Conservation (phyloP, 2,329 filamentous ascomycete species). For the Microdochium nivale region DNA sequence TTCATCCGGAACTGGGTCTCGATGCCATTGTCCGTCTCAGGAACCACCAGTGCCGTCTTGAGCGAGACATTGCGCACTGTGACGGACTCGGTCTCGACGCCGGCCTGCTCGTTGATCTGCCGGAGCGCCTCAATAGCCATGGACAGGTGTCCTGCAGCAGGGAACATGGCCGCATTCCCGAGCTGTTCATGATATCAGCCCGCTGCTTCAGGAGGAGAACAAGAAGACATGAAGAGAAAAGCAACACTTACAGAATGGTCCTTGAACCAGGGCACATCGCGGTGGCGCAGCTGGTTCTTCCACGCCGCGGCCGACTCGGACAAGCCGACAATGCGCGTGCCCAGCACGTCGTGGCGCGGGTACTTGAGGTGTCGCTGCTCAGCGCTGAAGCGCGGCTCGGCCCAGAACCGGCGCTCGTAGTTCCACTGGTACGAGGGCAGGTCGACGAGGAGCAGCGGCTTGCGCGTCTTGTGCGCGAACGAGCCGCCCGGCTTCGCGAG, state of each 20-base stretch:
- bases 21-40: constrained; percentile 10
- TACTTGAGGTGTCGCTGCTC: constrained; percentile 12
- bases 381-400: constrained; percentile 13
- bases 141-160: constrained; percentile 24
- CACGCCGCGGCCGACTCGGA: constrained; percentile 11
- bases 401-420: constrained; percentile 12
- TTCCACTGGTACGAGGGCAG: constrained; percentile 21
- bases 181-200: constrained; percentile 5
- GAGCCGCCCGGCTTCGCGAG: no score
- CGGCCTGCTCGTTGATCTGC: constrained; percentile 7
- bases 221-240: neutral
- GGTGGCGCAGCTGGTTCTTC: constrained; percentile 23
- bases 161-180: constrained; percentile 20
- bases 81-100: constrained; percentile 2
- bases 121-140: constrained; percentile 27
- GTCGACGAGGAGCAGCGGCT: constrained; percentile 10
- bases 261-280: constrained; percentile 25
- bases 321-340: constrained; percentile 3
- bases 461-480: no score
- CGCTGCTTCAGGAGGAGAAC: neutral
- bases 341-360: constrained; percentile 15
- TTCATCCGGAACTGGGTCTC: constrained; percentile 6
- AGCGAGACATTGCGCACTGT: constrained; percentile 12
- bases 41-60: constrained; percentile 12
- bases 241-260: constrained; percentile 19